These are phyloP conservation scores for Populus deltoides DNA, from an alignment of 345 rosid genomes.

Conservation along the genomic window DNA sequence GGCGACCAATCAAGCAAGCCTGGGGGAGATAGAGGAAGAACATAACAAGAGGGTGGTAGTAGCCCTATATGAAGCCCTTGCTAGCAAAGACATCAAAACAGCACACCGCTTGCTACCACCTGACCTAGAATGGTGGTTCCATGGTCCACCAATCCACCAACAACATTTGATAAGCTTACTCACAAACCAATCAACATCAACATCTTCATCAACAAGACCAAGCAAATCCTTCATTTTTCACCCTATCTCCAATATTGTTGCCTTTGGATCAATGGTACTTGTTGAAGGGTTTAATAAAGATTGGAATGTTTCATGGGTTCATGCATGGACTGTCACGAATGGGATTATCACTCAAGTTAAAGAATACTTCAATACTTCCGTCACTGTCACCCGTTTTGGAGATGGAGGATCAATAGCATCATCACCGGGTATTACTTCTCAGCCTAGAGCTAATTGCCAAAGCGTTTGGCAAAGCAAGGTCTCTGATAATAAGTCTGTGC, in stretches of 20 bases:
- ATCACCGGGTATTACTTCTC: neutral
- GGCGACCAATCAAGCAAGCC: neutral
- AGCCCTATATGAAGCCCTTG: slow-evolving; percentile 31
- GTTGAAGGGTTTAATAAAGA: slow-evolving; percentile 24
- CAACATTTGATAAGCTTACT: slow-evolving; percentile 25
- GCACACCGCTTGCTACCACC: slow-evolving; percentile 22
- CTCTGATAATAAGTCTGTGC: slow-evolving; percentile 19
- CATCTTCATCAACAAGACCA: neutral
- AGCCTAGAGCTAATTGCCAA: neutral
- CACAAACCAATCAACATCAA: slow-evolving; percentile 8
- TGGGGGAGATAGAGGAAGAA: slow-evolving; percentile 1
- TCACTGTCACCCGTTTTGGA: slow-evolving; percentile 24
- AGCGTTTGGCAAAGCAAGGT: slow-evolving; percentile 30
- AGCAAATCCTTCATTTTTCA: slow-evolving; percentile 11
- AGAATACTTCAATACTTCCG: slow-evolving; percentile 29
- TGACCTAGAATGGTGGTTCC: slow-evolving; percentile 44
- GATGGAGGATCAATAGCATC: neutral
- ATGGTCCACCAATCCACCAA: slow-evolving; percentile 36
- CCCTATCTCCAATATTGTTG: slow-evolving; percentile 13
- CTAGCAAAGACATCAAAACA: slow-evolving; percentile 9
- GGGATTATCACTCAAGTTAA: slow-evolving; percentile 31
- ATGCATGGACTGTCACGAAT: slow-evolving; percentile 30
- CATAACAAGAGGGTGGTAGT: slow-evolving; percentile 11
- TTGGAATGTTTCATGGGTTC: slow-evolving; percentile 28
- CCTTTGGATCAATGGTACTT: slow-evolving; percentile 27